Conservation (phyloP, 768 basidiomycete species). For the Russula earlei region DNA sequence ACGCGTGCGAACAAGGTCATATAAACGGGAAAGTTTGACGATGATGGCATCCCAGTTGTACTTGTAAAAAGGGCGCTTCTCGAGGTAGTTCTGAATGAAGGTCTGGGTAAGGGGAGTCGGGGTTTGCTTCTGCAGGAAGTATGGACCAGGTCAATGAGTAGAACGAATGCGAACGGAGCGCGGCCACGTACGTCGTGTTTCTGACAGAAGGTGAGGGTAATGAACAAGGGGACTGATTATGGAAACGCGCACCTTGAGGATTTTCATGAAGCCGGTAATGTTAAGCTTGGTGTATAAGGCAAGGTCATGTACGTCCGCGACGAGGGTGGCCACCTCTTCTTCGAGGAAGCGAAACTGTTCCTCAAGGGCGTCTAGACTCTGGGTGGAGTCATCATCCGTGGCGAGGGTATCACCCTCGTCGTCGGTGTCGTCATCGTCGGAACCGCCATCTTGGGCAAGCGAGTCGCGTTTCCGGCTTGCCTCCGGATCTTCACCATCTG, state of each 20-base stretch:
- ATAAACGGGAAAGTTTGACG: slow-evolving; percentile 89
- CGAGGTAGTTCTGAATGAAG: slow-evolving; percentile 87
- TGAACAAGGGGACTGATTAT: background rate
- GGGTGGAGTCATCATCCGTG: slow-evolving; percentile 33
- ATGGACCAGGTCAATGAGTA: background rate
- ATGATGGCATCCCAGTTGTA: slow-evolving; percentile 95
- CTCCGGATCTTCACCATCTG: slow-evolving; percentile 20
- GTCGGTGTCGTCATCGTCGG: slow-evolving; percentile 52
- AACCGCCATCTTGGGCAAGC: slow-evolving; percentile 46
- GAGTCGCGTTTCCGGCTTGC: slow-evolving; percentile 36
- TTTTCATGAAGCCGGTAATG: slow-evolving; percentile 98
- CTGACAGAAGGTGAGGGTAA: slow-evolving; percentile 30
- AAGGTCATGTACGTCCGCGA: slow-evolving; percentile 86
- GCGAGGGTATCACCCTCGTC: slow-evolving; percentile 36
- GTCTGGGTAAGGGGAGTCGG: slow-evolving; percentile 68
- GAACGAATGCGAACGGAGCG: background rate
- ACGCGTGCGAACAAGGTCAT: slow-evolving; percentile 89
- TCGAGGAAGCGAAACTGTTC: slow-evolving; percentile 81
- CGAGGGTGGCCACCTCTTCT: slow-evolving; percentile 90
- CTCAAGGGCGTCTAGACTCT: slow-evolving; percentile 69
- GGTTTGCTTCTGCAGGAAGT: slow-evolving; percentile 76
- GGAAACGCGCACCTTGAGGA: slow-evolving; percentile 60
- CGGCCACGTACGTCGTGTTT: slow-evolving; percentile 77
- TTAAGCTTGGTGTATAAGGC: slow-evolving; percentile 94
- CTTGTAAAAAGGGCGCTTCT: slow-evolving; percentile 92